These are phyloP conservation scores for Pachyrhizus erosus DNA, from an alignment of 306 rosid species.

Conservation along the genomic window DNA sequence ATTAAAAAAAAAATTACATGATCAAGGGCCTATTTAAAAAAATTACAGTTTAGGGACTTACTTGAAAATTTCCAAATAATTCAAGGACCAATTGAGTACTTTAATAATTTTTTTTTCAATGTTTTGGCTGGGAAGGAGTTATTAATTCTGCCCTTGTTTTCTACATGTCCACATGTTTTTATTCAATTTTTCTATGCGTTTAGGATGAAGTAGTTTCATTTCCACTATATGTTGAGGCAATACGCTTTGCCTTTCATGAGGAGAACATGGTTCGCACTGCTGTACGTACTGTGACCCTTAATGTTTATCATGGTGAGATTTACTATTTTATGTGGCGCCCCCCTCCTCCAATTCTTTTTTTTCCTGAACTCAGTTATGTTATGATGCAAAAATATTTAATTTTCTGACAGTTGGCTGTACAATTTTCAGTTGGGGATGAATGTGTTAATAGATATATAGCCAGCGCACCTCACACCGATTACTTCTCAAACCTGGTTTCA, in stretches of 20 bases:
- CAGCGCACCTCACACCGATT: conserved; percentile 71
- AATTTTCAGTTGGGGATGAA: conserved; percentile 92
- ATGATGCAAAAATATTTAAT: conserved; percentile 5
- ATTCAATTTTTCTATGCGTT: conserved; percentile 40
- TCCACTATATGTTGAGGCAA: conserved; percentile 94
- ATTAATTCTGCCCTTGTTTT: conserved; percentile 36
- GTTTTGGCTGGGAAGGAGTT: conserved; percentile 31
- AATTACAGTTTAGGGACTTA: neutral
- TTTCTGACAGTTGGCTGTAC: conserved; percentile 34
- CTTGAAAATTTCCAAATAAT: neutral
- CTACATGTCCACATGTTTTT: conserved; percentile 24
- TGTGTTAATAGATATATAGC: conserved; percentile 83
- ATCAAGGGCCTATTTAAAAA: neutral
- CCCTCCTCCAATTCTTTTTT: conserved; percentile 28
- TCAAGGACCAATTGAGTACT: neutral
- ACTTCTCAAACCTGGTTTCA: conserved; percentile 74
- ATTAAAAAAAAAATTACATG: neutral
- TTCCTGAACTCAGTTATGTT: conserved; percentile 28
- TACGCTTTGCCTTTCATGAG: conserved; percentile 91
- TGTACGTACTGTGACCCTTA: conserved; percentile 87
- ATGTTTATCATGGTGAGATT: conserved; percentile 92
- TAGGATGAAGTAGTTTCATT: conserved; percentile 96
- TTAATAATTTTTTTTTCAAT: neutral
- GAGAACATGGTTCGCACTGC: conserved; percentile 95
- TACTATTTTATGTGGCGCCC: neutral